Evolutionary conservation across 2,329 filamentous ascomycete genomes (phyloP).

Genomic region (Fusarium haematococcum): DNA sequence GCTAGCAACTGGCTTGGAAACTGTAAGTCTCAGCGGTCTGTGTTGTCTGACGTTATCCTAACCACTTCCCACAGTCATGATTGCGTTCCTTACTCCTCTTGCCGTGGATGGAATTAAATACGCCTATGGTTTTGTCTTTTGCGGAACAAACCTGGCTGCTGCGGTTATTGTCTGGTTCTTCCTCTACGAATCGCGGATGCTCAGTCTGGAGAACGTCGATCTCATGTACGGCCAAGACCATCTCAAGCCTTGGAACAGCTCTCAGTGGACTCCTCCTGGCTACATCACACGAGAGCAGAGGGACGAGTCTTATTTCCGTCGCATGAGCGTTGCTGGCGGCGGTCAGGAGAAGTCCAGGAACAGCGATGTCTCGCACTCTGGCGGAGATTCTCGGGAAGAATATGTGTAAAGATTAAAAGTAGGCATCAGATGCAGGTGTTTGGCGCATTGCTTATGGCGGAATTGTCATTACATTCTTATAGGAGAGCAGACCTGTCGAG

Average conservation of each 20-base stretch:
- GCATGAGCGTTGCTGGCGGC: conserved; percentile 18
- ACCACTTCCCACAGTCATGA: conserved; percentile 58
- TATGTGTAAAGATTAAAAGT: conserved; percentile 25
- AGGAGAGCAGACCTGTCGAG: neutral
- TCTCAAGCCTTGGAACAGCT: conserved; percentile 72
- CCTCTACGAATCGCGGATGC: conserved; percentile 72
- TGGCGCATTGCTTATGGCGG: conserved; percentile 20
- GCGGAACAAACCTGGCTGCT: conserved; percentile 69
- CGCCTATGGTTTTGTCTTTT: conserved; percentile 74
- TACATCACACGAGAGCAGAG: conserved; percentile 55
- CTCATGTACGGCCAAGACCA: conserved; percentile 72
- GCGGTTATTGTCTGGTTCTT: conserved; percentile 75
- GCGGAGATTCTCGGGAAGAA: conserved; percentile 31
- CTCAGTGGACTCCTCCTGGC: conserved; percentile 63
- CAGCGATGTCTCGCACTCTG: conserved; percentile 37
- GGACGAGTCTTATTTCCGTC: conserved; percentile 45
- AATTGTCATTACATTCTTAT: conserved; percentile 25
- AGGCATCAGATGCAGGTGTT: conserved; percentile 17
- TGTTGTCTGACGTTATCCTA: neutral
- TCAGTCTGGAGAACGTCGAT: conserved; percentile 79
- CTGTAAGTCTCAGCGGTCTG: conserved; percentile 49
- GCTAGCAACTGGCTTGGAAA: conserved; percentile 71
- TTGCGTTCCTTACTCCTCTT: conserved; percentile 76
- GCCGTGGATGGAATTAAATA: conserved; percentile 72
- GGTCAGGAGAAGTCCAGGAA: conserved; percentile 34